phyloP scores from a whole-genome alignment of 108 stramenopile species.

The Craspedostauros australis region DNA sequence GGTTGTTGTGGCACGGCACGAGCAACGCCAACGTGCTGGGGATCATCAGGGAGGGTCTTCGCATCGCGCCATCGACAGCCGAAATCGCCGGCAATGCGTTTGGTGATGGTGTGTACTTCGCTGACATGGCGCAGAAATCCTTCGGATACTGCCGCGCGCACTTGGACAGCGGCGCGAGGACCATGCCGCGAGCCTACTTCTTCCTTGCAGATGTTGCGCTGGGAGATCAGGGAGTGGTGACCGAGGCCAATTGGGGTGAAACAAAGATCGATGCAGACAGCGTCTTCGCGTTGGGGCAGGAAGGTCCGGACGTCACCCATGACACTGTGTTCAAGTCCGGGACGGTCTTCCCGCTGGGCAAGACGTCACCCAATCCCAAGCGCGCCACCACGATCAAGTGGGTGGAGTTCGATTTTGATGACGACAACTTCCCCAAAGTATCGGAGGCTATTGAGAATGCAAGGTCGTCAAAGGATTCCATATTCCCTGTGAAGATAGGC shows the following conservation, averaged over 20 bases:
- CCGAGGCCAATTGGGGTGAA: background rate
- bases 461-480: no score
- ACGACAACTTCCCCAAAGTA: no score
- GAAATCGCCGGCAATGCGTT: background rate
- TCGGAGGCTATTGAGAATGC: no score
- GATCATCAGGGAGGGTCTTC: background rate
- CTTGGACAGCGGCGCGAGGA: background rate
- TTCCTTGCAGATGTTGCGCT: conserved; percentile 1
- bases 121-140: background rate
- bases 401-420: background rate
- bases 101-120: conserved; percentile 1
- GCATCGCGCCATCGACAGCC: background rate
- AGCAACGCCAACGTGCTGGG: background rate
- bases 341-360: background rate
- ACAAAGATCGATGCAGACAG: background rate
- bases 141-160: background rate
- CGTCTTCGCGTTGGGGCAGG: background rate
- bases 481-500: no score
- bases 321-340: background rate
- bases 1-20: background rate
- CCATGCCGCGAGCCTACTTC: background rate
- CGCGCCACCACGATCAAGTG: background rate
- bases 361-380: background rate
- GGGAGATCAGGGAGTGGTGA: background rate
- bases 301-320: background rate